These are phyloP conservation scores for Diplodia mutila DNA, from an alignment of 2,329 filamentous ascomycete genomes.

Conservation along the genomic window DNA sequence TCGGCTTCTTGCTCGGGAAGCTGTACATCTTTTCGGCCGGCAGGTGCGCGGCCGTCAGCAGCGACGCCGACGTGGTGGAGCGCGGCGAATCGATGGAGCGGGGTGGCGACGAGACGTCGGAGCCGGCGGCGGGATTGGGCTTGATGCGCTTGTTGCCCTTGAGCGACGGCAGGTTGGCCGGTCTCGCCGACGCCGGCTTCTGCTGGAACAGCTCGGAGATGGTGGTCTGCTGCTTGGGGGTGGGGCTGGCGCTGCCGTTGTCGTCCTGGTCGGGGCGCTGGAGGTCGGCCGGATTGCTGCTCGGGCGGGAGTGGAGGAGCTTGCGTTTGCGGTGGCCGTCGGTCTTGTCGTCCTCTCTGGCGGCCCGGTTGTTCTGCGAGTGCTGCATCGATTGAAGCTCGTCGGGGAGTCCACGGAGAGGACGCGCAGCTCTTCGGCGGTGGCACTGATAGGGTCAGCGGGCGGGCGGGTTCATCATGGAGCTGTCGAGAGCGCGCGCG, in stretches of 20 bases:
- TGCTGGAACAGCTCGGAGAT: slow-evolving; percentile 50
- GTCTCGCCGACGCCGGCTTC: slow-evolving; percentile 33
- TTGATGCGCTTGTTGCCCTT: slow-evolving; percentile 45
- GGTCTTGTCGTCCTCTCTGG: slow-evolving; percentile 24
- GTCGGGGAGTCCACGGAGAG: slow-evolving; percentile 2
- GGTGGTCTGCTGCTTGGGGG: slow-evolving; percentile 41
- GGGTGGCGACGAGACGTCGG: slow-evolving; percentile 31
- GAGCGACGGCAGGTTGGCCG: slow-evolving; percentile 37
- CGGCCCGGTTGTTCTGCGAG: slow-evolving; percentile 21
- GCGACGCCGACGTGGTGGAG: slow-evolving; percentile 24
- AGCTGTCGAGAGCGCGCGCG: not conserved
- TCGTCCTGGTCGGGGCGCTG: not conserved
- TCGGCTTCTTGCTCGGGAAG: slow-evolving; percentile 44
- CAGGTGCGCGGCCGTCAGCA: slow-evolving; percentile 26
- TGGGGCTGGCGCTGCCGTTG: slow-evolving; percentile 9
- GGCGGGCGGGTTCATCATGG: slow-evolving; percentile 3
- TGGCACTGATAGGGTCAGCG: slow-evolving; percentile 20
- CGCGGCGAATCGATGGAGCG: slow-evolving; percentile 32
- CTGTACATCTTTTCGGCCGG: slow-evolving; percentile 58
- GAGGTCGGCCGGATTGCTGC: not conserved
- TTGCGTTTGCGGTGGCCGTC: slow-evolving; percentile 27
- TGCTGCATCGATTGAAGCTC: slow-evolving; percentile 24
- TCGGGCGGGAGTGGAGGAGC: slow-evolving; percentile 24
- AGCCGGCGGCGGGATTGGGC: slow-evolving; percentile 20
- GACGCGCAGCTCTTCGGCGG: slow-evolving; percentile 17